phyloP scores from a whole-genome alignment of 169 alveolate species.

The Cryptosporidium meleagridis region DNA sequence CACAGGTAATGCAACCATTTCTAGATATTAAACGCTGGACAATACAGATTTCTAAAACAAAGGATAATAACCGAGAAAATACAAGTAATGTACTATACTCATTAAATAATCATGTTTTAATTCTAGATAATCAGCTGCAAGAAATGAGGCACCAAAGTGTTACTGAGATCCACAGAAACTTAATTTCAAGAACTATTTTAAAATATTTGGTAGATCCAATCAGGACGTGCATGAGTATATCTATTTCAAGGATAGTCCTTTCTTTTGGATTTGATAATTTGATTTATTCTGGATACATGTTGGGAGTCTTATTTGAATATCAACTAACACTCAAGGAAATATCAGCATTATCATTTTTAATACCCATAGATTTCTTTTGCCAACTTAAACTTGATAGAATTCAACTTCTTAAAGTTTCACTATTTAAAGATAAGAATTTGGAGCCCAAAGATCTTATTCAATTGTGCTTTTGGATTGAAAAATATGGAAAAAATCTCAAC shows the following conservation, averaged over 20 bases:
- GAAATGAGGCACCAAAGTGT: slow-evolving; percentile 5
- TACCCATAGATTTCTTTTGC: slow-evolving; percentile 28
- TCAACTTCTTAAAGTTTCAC: slow-evolving; percentile 10
- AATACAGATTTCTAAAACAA: not conserved
- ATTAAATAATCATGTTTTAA: not conserved
- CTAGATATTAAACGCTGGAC: slow-evolving; percentile 21
- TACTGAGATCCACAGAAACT: not conserved
- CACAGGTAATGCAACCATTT: slow-evolving; percentile 37
- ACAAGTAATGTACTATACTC: not conserved
- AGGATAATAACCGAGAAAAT: not conserved
- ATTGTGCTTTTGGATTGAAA: slow-evolving; percentile 41
- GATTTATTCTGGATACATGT: slow-evolving; percentile 57
- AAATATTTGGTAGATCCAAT: slow-evolving; percentile 34
- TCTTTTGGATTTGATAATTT: slow-evolving; percentile 63
- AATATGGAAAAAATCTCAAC: not conserved
- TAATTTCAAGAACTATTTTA: slow-evolving; percentile 27
- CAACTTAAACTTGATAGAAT: not conserved
- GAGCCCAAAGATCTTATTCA: slow-evolving; percentile 1
- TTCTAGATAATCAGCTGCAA: slow-evolving; percentile 22
- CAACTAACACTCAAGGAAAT: slow-evolving; percentile 22
- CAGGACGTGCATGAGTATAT: slow-evolving; percentile 8
- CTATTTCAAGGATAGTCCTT: not conserved
- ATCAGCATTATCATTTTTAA: slow-evolving; percentile 19
- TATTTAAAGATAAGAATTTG: slow-evolving; percentile 34
- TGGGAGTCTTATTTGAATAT: slow-evolving; percentile 11